Conservation (phyloP, 306 rosid species). For the Cucurbita maxima region DNA sequence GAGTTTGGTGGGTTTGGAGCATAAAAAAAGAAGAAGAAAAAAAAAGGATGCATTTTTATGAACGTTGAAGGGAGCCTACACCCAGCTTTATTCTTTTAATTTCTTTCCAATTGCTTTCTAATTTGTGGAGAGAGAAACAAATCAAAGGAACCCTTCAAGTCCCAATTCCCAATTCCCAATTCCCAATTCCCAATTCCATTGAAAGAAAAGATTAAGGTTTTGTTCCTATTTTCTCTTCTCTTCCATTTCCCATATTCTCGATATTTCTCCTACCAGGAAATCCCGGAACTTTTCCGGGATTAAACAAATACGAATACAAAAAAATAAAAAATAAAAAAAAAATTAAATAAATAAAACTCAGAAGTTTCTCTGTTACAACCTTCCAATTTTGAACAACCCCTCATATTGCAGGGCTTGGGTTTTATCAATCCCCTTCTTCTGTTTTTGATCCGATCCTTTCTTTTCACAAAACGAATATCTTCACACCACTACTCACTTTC, state of each 20-base stretch:
- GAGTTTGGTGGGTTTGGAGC: background rate
- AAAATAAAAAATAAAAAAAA: background rate
- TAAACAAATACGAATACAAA: background rate
- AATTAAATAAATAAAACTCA: too few species aligned
- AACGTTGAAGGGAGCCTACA: background rate
- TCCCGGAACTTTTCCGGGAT: background rate
- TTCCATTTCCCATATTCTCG: too few species aligned
- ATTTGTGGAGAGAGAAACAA: background rate
- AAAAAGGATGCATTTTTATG: background rate
- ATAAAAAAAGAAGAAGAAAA: too few species aligned
- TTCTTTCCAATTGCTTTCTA: background rate
- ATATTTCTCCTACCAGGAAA: constrained; percentile 2
- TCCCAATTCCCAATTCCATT: background rate
- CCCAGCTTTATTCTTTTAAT: constrained; percentile 14
- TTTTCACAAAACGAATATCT: background rate
- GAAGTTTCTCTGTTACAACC: constrained; percentile 5
- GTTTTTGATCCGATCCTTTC: background rate
- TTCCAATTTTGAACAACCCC: constrained; percentile 6
- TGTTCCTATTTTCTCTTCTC: background rate
- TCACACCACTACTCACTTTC: background rate
- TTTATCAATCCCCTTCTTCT: background rate
- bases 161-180: background rate
- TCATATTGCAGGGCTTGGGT: constrained; percentile 3
- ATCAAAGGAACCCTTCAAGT: background rate
- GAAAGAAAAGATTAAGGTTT: too few species aligned